Percentiles rank a stretch among this genome's conserved stretches.
Evolutionary conservation across 805 yeast species (phyloP).

Genomic region (Starmerella bombi): DNA sequence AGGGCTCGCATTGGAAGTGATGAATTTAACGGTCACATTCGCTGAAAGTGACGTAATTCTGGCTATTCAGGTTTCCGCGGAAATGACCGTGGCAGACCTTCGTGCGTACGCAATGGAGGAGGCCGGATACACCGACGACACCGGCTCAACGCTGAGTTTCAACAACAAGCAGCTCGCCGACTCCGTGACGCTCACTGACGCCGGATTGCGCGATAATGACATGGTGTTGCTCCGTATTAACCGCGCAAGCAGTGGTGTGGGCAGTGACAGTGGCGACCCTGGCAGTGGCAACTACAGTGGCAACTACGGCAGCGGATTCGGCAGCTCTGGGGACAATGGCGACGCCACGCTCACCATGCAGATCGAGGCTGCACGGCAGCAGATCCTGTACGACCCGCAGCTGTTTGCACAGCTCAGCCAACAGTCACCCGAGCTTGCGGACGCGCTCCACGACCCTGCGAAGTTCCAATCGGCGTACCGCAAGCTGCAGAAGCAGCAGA

Average conservation of each 20-base stretch:
- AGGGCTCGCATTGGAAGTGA: too few relatives aligned
- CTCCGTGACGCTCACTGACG: slow-evolving; percentile 32
- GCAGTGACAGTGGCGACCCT: background rate
- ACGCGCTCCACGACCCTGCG: slow-evolving; percentile 36
- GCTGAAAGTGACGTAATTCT: slow-evolving; percentile 38
- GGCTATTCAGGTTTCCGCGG: slow-evolving; percentile 50
- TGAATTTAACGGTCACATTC: slow-evolving; percentile 43
- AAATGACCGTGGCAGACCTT: slow-evolving; percentile 53
- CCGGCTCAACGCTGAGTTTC: slow-evolving; percentile 37
- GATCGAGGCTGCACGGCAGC: slow-evolving; percentile 28
- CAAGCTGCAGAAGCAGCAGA: slow-evolving; percentile 36
- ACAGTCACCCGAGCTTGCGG: slow-evolving; percentile 38
- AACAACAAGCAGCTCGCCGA: slow-evolving; percentile 34
- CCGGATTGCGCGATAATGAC: slow-evolving; percentile 46
- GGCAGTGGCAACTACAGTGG: background rate
- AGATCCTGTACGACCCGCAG: slow-evolving; percentile 27
- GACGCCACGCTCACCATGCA: slow-evolving; percentile 5
- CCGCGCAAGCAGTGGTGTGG: background rate
- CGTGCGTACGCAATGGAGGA: slow-evolving; percentile 63
- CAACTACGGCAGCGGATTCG: background rate
- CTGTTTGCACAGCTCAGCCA: slow-evolving; percentile 26
- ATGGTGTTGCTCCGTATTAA: slow-evolving; percentile 28
- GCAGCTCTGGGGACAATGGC: background rate
- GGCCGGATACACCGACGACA: slow-evolving; percentile 36
- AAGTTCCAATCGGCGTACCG: slow-evolving; percentile 35